Evolutionary conservation across 2,329 filamentous ascomycete genomes (phyloP), one percentile per base, ranked within the genome.

Genomic region (Stachybotrys chlorohalonatus): DNA sequence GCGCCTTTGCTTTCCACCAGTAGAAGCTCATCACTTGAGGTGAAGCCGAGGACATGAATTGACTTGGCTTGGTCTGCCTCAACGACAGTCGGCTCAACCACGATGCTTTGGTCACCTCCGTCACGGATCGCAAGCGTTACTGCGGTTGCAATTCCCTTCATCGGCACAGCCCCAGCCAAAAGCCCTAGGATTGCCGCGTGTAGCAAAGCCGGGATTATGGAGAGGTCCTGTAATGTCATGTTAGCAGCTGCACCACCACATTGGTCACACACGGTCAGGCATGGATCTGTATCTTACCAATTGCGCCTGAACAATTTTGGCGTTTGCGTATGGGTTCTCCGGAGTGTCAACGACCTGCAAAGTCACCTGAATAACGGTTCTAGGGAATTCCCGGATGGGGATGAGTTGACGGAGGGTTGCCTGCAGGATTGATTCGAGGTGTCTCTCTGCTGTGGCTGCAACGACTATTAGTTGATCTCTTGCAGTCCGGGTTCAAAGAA

Each of bases 1-100:
- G 73, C 72, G 1, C 93, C 93, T 63, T 93, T 84, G 64, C 90
- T 95, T 71, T 96, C 89, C 39, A 82, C 85, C 47, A 96, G 71
- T 24, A 96, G 72, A 52, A 95, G 73, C 56, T 89, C 84, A 8
- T 86, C 82, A 52, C 83, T 76, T 1, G 85, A 84, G n/a, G 86
- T 86, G 67, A 94, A 95, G 6, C 85, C 87, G 55, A 96, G 78
- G n/a, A 88, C 89, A 67, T 96, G 93, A 24, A 89, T 73, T 6
- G 90, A 95, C 54, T 74, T 77, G 11, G 87, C 85, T 49, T 74
- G 72, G 59, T 83, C 76, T 49, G 85, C 76, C 57, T 88, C 78
- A 24, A 80, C 75, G 6, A 83, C 76, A 5, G 81, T 82, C 7
- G 90, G 90, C 54, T 86, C 80, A 31, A 75, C 70, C 32, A 83